A percentile compares a stretch with the other conserved stretches of the same genome.
These are phyloP conservation scores for Vaccinium darrowii DNA, from an alignment of 148 eudicot species.

Conservation along the genomic window DNA sequence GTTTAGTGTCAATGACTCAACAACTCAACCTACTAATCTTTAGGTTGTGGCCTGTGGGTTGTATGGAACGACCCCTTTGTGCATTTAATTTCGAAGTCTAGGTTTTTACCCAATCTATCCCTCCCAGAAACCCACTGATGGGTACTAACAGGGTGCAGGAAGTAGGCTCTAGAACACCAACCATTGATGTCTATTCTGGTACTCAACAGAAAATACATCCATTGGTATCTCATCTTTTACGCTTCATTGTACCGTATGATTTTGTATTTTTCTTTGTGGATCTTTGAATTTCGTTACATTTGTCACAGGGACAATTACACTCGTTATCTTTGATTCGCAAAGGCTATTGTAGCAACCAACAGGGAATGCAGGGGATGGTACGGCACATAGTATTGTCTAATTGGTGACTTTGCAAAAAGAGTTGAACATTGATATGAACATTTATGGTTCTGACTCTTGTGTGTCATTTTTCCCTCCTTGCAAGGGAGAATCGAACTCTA, in stretches of 20 bases:
- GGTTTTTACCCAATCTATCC: background rate
- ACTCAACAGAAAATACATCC: slow-evolving; percentile 3
- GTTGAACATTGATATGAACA: background rate
- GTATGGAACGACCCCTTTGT: background rate
- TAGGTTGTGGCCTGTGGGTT: background rate
- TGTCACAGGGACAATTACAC: slow-evolving; percentile 11
- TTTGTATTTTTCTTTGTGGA: background rate
- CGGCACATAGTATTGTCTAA: background rate
- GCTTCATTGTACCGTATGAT: background rate
- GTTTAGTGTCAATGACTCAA: background rate
- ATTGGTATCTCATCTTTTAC: slow-evolving; percentile 10
- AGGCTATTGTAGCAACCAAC: slow-evolving; percentile 19
- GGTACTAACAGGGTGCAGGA: slow-evolving; percentile 6
- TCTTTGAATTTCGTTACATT: background rate
- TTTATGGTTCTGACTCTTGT: background rate
- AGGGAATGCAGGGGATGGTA: slow-evolving; percentile 22
- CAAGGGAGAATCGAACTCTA: slow-evolving; percentile 15
- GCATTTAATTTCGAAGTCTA: background rate
- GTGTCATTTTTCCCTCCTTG: background rate
- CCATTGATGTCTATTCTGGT: slow-evolving; percentile 12
- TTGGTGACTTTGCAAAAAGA: background rate
- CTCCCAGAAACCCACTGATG: background rate
- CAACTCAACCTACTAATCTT: background rate
- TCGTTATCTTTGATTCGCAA: slow-evolving; percentile 5
- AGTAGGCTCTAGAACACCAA: slow-evolving; percentile 15